Evolutionary conservation across 352 stramenopile genomes (phyloP), one percentile per base, ranked within the genome.

Genomic region (Thalassiosira livingstoniorum): DNA sequence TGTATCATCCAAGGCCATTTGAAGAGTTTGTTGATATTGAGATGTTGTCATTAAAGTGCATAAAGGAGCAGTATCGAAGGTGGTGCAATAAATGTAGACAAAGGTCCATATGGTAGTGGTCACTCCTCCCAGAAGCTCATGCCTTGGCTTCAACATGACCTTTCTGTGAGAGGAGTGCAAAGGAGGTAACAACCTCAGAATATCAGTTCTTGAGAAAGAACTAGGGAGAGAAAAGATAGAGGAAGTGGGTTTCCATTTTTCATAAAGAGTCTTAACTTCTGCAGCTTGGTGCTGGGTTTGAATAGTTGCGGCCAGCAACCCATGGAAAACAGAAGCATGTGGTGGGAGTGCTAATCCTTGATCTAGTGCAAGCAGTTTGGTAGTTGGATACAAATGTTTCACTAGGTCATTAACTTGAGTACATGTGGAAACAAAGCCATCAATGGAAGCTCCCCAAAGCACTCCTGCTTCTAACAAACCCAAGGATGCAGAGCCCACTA

Each of bases 1-100:
- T 18, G 68, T 77, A 43, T 77, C 68, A 39, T 77, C 68, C 0
- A 68, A 31, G 1, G 68, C 61, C 4, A 42, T 51, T 39, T 77
- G 68, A 5, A 77, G 27, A 11, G 37, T 0, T 51, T 55, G 54
- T 23, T 23, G 55, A 23, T 68, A 77, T 25, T 68, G 54, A 53
- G 31, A 63, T 29, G 10, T 37, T 69, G 61, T 69, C 61, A 69
- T 69, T 69, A 69, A 15, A 10, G 35, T n/a, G 5, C 2, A 53
- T 23, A 42, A 47, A 47, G 39, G 39, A 18, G 18, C 21, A 23
- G 31, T 21, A 32, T 25, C 2, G 32, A 31, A 15, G 2, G 21
- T 35, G 0, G 2, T 1, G 10, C 2, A 0, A 18, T n/a, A 10
- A 23, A 55, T 25, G 37, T 10, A 27, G 0, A 69, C 32, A 18